A percentile compares a stretch with the other conserved stretches of the same genome.
These are phyloP conservation scores for Knufia fluminis DNA, from an alignment of 2,329 filamentous ascomycete genomes.

Conservation along the genomic window DNA sequence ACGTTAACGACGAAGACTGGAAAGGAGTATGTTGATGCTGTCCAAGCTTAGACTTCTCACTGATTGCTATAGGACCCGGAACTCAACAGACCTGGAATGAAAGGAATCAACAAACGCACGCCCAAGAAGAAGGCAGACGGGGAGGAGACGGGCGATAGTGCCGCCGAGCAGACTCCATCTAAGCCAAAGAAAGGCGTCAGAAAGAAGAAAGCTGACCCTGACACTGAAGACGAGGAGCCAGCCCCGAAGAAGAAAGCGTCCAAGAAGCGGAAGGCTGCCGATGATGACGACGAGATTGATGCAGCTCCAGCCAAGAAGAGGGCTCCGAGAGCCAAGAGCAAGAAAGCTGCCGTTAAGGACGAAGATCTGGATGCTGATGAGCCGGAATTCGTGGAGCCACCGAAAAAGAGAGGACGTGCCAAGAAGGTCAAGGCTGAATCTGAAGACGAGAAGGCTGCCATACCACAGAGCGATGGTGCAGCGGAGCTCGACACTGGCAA, in stretches of 20 bases:
- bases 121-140: conserved; percentile 28
- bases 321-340: conserved; percentile 7
- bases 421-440: conserved; percentile 46
- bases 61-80: conserved; percentile 54
- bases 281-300: conserved; percentile 17
- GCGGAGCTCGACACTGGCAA: background rate
- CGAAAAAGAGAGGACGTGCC: conserved; percentile 29
- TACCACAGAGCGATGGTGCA: conserved; percentile 6
- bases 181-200: conserved; percentile 16
- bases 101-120: conserved; percentile 48
- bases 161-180: conserved; percentile 16
- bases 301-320: conserved; percentile 13
- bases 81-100: conserved; percentile 59
- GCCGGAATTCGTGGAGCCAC: conserved; percentile 25
- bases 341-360: conserved; percentile 13
- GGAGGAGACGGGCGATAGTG: conserved; percentile 18
- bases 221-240: conserved; percentile 10
- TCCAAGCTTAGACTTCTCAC: conserved; percentile 8
- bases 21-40: conserved; percentile 57
- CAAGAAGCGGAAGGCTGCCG: conserved; percentile 26
- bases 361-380: conserved; percentile 24
- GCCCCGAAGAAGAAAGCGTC: conserved; percentile 19
- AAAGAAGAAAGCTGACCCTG: conserved; percentile 9
- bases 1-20: conserved; percentile 79
- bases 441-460: background rate